Conservation (phyloP, 2,329 filamentous ascomycete species). For the Aspergillus oerlinghausenensis region DNA sequence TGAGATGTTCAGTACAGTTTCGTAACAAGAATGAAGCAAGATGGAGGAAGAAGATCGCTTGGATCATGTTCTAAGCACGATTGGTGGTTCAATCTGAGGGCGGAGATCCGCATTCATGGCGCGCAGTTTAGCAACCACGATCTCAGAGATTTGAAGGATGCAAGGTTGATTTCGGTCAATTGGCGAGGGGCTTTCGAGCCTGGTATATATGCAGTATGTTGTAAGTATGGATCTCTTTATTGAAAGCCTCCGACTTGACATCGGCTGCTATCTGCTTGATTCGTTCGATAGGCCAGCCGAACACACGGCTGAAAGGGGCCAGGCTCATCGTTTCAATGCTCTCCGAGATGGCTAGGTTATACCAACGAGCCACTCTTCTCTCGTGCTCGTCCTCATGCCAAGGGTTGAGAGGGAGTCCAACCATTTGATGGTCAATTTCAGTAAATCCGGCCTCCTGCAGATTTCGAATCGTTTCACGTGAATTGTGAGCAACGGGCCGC, state of each 20-base stretch:
- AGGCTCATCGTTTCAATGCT: slow-evolving; percentile 70
- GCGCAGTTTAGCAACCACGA: neutral
- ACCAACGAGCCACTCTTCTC: slow-evolving; percentile 72
- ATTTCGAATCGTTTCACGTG: slow-evolving; percentile 52
- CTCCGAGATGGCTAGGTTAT: slow-evolving; percentile 71
- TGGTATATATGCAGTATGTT: slow-evolving; percentile 50
- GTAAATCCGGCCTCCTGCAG: slow-evolving; percentile 71
- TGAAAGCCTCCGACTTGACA: slow-evolving; percentile 65
- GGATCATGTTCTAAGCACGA: neutral
- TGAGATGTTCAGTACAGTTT: neutral
- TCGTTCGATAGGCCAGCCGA: slow-evolving; percentile 56
- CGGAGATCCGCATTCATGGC: neutral
- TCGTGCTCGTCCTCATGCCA: slow-evolving; percentile 64
- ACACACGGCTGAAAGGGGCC: slow-evolving; percentile 65
- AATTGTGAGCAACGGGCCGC: slow-evolving; percentile 62
- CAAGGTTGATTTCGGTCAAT: neutral
- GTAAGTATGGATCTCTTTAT: slow-evolving; percentile 65
- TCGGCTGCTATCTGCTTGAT: slow-evolving; percentile 59
- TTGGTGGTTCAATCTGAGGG: neutral
- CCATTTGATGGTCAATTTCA: slow-evolving; percentile 67
- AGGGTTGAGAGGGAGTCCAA: slow-evolving; percentile 67
- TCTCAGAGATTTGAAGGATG: neutral
- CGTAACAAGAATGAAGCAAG: neutral
- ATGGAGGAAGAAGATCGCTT: neutral
- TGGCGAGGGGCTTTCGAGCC: slow-evolving; percentile 32